Evolutionary conservation across 139 green algal genomes (phyloP), one percentile per base, ranked within the genome.

Genomic region (Closterium sp.): DNA sequence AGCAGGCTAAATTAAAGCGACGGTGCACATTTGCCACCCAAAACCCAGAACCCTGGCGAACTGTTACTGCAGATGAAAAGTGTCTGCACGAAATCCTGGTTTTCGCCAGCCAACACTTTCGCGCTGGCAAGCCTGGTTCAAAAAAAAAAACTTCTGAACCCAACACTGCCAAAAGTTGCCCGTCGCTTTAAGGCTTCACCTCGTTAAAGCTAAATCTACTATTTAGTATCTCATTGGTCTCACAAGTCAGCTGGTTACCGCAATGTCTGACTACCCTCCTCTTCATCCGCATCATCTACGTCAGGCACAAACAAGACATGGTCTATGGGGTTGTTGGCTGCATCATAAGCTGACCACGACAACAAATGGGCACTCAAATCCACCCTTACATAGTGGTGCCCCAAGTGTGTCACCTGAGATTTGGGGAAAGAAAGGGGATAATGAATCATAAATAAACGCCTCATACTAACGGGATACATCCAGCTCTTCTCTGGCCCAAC

Each of bases 231-330:
- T 27, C 4, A 13, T 1, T 79, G 0, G 62, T 79, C 62, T 79
- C 62, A 79, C 62, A 79, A 79, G 1, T 79, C 62, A 79, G 1
- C 17, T 79, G 13, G 62, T 79, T 79, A 79, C 17, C 62, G 62
- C 62, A 79, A 27, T 13, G 62, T 79, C 62, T 79, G 62, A 24
- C 62, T 79, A 79, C 62, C 62, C 62, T 79, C 62, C 62, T 79
- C 62, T 24, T 79, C 62, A 79, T 79, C 62, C 27, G 62, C 62
- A 13, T 79, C 62, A 29, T 87, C 85, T 21, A 32, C 85, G 32
- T 91, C 89, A n/a, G 89, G 62, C 32, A 42, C 89, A 31, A 91
- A 91, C 31, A 91, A 28, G 11, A 91, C 89, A 91, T 91, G 89
- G 27, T 91, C 89, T 86, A 91, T 87, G 31, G 89, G 89, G 84